Evolutionary conservation across 768 basidiomycete species (phyloP), one percentile per base, ranked within the genome.

Genomic region (Leucosporidium creatinivorum): DNA sequence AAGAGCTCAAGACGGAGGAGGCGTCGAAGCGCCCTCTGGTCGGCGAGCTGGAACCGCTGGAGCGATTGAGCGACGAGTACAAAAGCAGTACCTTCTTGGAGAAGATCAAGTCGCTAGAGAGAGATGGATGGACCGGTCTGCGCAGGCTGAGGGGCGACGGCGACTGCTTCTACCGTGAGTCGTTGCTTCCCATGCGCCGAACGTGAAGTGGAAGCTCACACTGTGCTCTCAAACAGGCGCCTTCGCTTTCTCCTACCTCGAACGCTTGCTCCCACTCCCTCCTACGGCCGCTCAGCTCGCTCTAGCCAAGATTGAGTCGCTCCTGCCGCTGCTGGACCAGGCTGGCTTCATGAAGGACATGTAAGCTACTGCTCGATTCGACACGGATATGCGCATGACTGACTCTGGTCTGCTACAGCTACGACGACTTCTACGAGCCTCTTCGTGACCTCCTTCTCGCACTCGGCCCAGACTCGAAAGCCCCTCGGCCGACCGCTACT

Each of bases 121-220:
- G 71, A 21, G 79, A 85, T 54, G 91, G 90, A 2, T 93, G 84
- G 79, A 80, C 80, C 44, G 80, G 79, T 17, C 81, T 94, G 52
- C 82, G 90, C 74, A 81, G 90, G 62, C 84, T 88, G 0, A 83
- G 86, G 79, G 91, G 92, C 79, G 84, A 85, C 74, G 91, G 79
- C 60, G 89, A 79, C 73, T 94, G 93, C 76, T 94, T 93, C 78
- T 96, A 93, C 77, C 83, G 89, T 89, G 76, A 82, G 79, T 30
- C n/a, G n/a, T 57, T 48, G 44, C n/a, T n/a, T 28, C 17, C 51
- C 69, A 48, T 57, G 26, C 58, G 28, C 63, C 50, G n/a, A 28
- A 33, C 61, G 36, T 56, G 31, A 25, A 59, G 58, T 9, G 7
- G 58, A 2, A 21, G n/a, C 36, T 18, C 21, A 25, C 9, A 47